These are phyloP conservation scores for Epichloe hybrida DNA, from an alignment of 2,329 filamentous ascomycete species.

Conservation along the genomic window DNA sequence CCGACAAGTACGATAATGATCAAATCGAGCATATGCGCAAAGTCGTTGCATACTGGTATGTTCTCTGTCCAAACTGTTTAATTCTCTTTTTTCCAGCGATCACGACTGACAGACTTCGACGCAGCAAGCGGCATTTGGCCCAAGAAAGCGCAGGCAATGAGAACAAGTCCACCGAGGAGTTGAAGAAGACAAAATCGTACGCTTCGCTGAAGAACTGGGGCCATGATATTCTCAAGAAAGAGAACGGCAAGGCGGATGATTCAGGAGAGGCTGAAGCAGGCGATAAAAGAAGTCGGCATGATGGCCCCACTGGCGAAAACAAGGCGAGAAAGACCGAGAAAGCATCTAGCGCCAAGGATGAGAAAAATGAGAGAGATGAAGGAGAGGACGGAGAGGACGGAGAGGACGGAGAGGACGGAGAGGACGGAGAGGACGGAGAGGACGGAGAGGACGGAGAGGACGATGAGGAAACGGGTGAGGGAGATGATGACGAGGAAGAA, in stretches of 20 bases:
- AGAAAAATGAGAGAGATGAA: constrained; percentile 2
- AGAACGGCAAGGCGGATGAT: constrained; percentile 7
- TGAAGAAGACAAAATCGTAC: constrained; percentile 38
- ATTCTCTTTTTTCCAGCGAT: not conserved
- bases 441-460: not conserved
- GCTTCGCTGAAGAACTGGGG: constrained; percentile 51
- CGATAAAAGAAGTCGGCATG: constrained; percentile 15
- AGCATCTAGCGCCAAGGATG: constrained; percentile 1
- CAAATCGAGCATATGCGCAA: constrained; percentile 45
- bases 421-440: not conserved
- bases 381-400: not conserved
- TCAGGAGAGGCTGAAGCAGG: constrained; percentile 8
- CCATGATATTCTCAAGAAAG: constrained; percentile 36
- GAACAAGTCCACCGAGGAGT: constrained; percentile 32
- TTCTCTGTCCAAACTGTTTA: not conserved
- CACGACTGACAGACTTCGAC: not conserved
- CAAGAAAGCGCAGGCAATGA: constrained; percentile 47
- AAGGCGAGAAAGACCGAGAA: constrained; percentile 19
- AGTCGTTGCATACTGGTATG: constrained; percentile 46
- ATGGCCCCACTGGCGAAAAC: constrained; percentile 13
- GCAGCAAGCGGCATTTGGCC: constrained; percentile 47
- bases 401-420: not conserved
- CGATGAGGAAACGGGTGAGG: constrained; percentile 2
- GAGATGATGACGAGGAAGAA: constrained; percentile 1
- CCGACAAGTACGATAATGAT: constrained; percentile 41